Evolutionary conservation across 1,139 yeast species (phyloP).

Genomic region (Yamadazyma triangularis): DNA sequence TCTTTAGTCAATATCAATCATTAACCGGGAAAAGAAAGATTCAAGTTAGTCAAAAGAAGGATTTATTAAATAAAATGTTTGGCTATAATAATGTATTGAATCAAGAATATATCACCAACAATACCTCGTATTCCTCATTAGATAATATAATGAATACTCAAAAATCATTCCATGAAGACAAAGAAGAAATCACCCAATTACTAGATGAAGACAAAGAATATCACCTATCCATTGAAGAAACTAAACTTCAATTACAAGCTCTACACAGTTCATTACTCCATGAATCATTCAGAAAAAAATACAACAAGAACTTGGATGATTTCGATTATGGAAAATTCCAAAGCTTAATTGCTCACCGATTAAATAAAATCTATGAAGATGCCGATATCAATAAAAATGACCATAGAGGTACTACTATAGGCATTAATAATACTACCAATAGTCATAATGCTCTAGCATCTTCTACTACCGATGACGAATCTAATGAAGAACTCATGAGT

Average conservation of each 20-base stretch:
- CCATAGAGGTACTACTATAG: too few relatives aligned
- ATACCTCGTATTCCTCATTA: conserved; percentile 34
- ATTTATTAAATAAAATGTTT: conserved; percentile 33
- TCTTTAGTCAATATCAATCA: conserved; percentile 31
- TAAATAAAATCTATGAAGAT: conserved; percentile 21
- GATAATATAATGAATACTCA: conserved; percentile 36
- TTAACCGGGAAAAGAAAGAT: conserved; percentile 35
- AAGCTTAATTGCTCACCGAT: conserved; percentile 17
- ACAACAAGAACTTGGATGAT: conserved; percentile 9
- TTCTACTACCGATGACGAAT: conserved; percentile 3
- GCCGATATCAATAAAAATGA: too few relatives aligned
- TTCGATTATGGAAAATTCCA: conserved; percentile 29
- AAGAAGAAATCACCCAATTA: conserved; percentile 33
- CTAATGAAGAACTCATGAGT: conserved; percentile 23
- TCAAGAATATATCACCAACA: conserved; percentile 40
- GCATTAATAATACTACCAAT: too few relatives aligned
- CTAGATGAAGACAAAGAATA: conserved; percentile 34
- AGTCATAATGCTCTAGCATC: too few relatives aligned
- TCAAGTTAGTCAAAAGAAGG: conserved; percentile 42
- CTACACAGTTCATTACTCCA: conserved; percentile 3
- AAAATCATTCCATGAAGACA: conserved; percentile 40
- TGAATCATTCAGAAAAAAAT: conserved; percentile 8
- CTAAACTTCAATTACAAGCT: conserved; percentile 8
- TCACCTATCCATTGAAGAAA: conserved; percentile 23
- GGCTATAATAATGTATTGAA: conserved; percentile 38